These are phyloP conservation scores for Penicillium sp. DNA, from an alignment of 2,329 filamentous ascomycete species.

Conservation along the genomic window DNA sequence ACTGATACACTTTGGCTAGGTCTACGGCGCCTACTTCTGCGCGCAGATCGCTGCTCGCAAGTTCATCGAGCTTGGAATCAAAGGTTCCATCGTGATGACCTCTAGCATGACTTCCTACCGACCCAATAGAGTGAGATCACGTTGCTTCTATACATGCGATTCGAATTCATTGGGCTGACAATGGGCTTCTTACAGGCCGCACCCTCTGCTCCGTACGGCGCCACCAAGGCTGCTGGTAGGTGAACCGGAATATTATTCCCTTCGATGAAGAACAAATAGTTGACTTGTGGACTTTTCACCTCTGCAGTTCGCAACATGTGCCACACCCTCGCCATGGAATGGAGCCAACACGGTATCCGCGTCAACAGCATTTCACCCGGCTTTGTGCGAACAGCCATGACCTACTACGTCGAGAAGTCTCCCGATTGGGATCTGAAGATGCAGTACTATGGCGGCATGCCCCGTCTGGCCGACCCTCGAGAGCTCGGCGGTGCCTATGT, in stretches of 20 bases:
- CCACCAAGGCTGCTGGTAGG: conserved; percentile 46
- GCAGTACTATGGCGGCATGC: conserved; percentile 61
- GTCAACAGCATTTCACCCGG: conserved; percentile 51
- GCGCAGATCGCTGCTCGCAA: conserved; percentile 32
- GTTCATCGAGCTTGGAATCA: conserved; percentile 46
- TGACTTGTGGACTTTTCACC: not conserved
- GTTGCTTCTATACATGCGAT: not conserved
- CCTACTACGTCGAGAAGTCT: conserved; percentile 54
- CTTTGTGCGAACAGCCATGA: conserved; percentile 48
- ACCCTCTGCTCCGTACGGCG: conserved; percentile 53
- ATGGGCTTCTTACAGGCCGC: conserved; percentile 36
- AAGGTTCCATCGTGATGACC: conserved; percentile 48
- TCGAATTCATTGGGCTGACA: not conserved
- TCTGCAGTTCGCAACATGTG: conserved; percentile 29
- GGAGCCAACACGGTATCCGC: conserved; percentile 44
- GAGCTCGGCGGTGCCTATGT: conserved; percentile 61
- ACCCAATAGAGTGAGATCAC: conserved; percentile 42
- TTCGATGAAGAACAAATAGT: not conserved
- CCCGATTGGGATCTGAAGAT: conserved; percentile 60
- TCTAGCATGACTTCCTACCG: conserved; percentile 53
- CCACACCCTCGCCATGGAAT: conserved; percentile 49
- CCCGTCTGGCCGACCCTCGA: conserved; percentile 54
- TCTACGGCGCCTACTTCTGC: conserved; percentile 34
- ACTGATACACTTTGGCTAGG: conserved; percentile 5
- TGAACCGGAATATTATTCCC: not conserved